A percentile compares a stretch with the other conserved stretches of the same genome.
phyloP scores from a whole-genome alignment of 176 grass and related monocot genomes.

The Zoysia japonica region DNA sequence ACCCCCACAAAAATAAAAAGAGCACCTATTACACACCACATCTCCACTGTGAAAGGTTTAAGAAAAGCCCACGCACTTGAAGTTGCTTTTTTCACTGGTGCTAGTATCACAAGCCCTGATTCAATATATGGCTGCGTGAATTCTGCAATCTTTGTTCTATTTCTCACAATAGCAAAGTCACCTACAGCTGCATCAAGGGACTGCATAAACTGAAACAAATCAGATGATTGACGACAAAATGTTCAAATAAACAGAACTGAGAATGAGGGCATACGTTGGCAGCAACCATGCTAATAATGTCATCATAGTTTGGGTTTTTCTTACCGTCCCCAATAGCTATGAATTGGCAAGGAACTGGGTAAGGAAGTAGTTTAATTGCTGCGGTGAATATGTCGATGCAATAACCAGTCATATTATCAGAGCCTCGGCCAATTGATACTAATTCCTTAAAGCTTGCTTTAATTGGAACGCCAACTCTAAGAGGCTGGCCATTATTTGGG shows the following conservation, averaged over 20 bases:
- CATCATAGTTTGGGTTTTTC: slow-evolving; percentile 60
- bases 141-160: slow-evolving; percentile 65
- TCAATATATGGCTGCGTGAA: slow-evolving; percentile 79
- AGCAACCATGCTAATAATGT: slow-evolving; percentile 64
- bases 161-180: slow-evolving; percentile 79
- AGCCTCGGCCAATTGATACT: slow-evolving; percentile 45
- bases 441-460: slow-evolving; percentile 79
- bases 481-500: slow-evolving; percentile 64
- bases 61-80: slow-evolving; percentile 83
- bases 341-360: slow-evolving; percentile 73
- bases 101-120: slow-evolving; percentile 79
- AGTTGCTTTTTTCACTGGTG: slow-evolving; percentile 34
- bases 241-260: slow-evolving; percentile 23
- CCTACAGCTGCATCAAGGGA: slow-evolving; percentile 83
- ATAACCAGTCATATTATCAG: slow-evolving; percentile 61
- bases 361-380: slow-evolving; percentile 69
- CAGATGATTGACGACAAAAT: slow-evolving; percentile 29
- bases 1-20: slow-evolving; percentile 82
- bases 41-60: slow-evolving; percentile 76
- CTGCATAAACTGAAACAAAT: slow-evolving; percentile 31
- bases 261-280: slow-evolving; percentile 56
- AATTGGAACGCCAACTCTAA: slow-evolving; percentile 78
- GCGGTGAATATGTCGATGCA: slow-evolving; percentile 76
- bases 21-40: slow-evolving; percentile 75
- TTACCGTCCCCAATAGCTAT: slow-evolving; percentile 62